Base-by-base conservation (phyloP, 345 rosid genomes). In the Stellera chamaejasme region DNA sequence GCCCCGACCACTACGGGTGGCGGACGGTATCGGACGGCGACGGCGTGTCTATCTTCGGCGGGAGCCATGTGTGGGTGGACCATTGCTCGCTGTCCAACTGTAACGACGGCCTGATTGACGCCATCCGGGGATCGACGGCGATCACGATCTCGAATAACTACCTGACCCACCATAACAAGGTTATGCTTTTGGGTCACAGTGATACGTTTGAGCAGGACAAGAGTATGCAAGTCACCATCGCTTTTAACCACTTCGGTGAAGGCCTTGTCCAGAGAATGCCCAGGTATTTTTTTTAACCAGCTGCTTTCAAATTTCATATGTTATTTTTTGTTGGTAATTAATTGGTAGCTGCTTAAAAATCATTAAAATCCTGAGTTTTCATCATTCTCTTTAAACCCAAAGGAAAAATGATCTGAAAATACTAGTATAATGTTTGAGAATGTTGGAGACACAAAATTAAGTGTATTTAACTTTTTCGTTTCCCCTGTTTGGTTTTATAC, bases 211-310 rank as follows among this genome's bases (percentile, higher is more conserved):
- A 69, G 3, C 77, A 68, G 42, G 88, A 82, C 45, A 79, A 74
- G 77, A 79, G 74, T 66, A 82, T 82, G 87, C 87, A 77, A 67
- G 80, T 77, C 67, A 82, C 88, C 49, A 77, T 82, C 64, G 88
- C 88, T 11, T 82, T 79, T 27, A 82, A 82, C 70, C 88, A 82
- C 68, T 82, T 82, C 52, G 88, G 85, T 5, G 82, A 82, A 75
- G 85, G 88, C 11, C 82, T 79, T 60, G 79, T 79, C 47, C 88
- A 82, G 51, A 79, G 88, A 71, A 82, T 82, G 82, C 88, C 85
- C 1, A 74, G 84, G 88, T 82, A 74, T 62, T 10, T 14, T 16
- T 2, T 47, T 48, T n/a, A 3, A 13, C 0, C n/a, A 19, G 1
- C 23, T 19, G 23, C 23, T 19, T 19, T 19, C 23, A 19, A 19